A percentile compares a stretch with the other conserved stretches of the same genome.
Evolutionary conservation across 1,284 basidiomycete species (phyloP).

Genomic region (Schizophyllum commune): DNA sequence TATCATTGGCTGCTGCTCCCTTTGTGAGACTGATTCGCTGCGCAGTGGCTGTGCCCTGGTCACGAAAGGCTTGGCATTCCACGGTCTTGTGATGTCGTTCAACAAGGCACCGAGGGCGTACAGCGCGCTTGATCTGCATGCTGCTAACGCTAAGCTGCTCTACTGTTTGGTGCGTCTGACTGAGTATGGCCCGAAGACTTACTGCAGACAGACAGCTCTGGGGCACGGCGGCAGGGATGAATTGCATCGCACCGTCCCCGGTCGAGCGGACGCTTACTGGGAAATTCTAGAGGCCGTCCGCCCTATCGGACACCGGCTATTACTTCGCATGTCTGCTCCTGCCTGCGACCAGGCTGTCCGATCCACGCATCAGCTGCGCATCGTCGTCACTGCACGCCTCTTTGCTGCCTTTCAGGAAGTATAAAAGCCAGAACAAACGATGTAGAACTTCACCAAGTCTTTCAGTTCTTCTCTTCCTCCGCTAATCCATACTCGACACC

Average conservation of each 20-base stretch:
- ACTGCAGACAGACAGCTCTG: neutral
- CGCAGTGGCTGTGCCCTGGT: neutral
- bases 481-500: neutral
- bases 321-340: neutral
- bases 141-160: no score
- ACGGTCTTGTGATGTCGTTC: neutral
- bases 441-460: neutral
- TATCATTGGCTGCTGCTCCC: neutral
- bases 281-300: neutral
- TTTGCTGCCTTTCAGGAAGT: neutral
- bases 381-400: neutral
- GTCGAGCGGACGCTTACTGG: no score
- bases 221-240: no score
- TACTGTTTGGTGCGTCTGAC: neutral
- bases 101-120: neutral
- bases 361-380: neutral
- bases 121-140: neutral
- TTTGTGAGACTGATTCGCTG: neutral
- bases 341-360: neutral
- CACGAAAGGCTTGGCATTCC: neutral
- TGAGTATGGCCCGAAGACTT: neutral
- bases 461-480: neutral
- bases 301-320: neutral
- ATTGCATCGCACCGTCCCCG: no score
- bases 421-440: neutral